These are phyloP conservation scores for Mortierella polycephala DNA, from an alignment of 371 early-diverging fungal species.

Conservation along the genomic window DNA sequence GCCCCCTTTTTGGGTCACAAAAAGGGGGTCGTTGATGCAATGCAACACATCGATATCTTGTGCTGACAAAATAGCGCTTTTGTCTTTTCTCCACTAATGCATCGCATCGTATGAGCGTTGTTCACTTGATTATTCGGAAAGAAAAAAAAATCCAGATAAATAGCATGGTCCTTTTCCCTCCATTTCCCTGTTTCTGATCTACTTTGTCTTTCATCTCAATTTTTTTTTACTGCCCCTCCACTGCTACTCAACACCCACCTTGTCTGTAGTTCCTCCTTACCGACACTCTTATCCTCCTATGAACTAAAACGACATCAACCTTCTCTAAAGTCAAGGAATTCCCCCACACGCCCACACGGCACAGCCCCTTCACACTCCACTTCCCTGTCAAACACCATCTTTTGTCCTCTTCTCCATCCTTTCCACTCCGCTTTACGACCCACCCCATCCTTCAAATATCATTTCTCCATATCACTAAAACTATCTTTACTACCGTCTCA, in stretches of 20 bases:
- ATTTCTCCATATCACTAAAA: not conserved
- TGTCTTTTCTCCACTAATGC: no score
- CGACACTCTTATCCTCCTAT: slow-evolving; percentile 13
- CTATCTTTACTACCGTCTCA: not conserved
- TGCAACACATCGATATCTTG: no score
- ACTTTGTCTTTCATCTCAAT: not conserved
- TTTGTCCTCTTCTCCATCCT: not conserved
- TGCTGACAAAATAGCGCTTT: no score
- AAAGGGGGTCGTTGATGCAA: no score
- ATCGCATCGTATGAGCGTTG: no score
- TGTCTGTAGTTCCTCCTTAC: slow-evolving; percentile 32
- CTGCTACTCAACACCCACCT: not conserved
- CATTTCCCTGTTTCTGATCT: not conserved
- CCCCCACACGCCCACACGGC: slow-evolving; percentile 56
- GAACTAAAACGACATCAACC: slow-evolving; percentile 27
- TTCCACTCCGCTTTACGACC: not conserved
- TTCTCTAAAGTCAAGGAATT: slow-evolving; percentile 18
- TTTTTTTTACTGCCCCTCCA: not conserved
- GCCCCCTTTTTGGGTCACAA: no score
- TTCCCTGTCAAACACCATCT: no score
- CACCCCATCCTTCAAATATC: not conserved
- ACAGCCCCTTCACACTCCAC: not conserved
- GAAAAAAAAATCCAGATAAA: no score
- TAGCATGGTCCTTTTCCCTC: not conserved
- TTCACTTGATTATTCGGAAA: no score